Base-by-base conservation (phyloP, 805 yeast species). In the Wickerhamiella vanderwaltii region DNA sequence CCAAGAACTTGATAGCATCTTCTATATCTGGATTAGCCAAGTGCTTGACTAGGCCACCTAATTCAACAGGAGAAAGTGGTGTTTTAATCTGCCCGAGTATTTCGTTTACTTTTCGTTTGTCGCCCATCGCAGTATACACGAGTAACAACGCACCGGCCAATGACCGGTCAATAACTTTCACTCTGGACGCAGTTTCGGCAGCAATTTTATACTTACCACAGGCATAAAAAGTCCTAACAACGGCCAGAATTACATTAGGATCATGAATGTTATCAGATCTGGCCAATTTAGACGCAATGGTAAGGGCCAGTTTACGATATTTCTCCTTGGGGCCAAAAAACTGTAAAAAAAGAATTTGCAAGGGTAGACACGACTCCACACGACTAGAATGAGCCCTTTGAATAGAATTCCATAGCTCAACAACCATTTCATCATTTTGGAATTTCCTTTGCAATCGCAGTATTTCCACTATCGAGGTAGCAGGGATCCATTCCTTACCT, bases 61-160 rank as follows among this genome's bases (percentile, higher is more conserved):
- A 13, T 29, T 51, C 51, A 13, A 44, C 43, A 7, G 43, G 35
- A n/a, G 42, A 24, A 51, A 69, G 46, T 75, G 77, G 2, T 1
- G 20, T 20, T 2, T 17, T 6, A 4, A 26, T 35, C 4, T 15
- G 9, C 13, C 25, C 9, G 23, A 35, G 19, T 30, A 25, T 24
- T 9, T 3, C 4, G 9, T 25, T n/a, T 7, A 29, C 12, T 20
- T 24, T 26, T 18, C 4, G 13, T 9, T 17, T 15, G 30, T 35
- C 39, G 20, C 39, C 39, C 12, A 26, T 22, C 30, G 30, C 39
- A 6, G 39, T 16, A 23, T 35, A 26, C 18, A 23, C 30, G 9
- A 35, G 23, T 4, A 35, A 25, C 6, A 35, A 25, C 5, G 39
- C 30, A 9, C 39, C 39, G 12, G 30, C 30, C 30, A 35, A 20